Evolutionary conservation across 495 filamentous ascomycete genomes (phyloP).

Genomic region (Aspergillus olivimuriae): DNA sequence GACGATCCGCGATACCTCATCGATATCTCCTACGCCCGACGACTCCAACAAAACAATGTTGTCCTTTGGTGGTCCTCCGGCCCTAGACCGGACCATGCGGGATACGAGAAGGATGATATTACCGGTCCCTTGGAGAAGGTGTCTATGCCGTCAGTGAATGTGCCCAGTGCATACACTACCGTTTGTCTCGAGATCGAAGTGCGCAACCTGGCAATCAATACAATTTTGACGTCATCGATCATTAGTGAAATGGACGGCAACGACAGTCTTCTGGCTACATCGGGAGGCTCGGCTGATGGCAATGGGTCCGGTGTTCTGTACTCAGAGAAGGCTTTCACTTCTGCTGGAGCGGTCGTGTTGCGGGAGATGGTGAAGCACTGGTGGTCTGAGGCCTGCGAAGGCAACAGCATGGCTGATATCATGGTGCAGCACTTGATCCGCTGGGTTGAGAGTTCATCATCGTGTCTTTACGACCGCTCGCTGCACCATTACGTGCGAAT

Average conservation of each 20-base stretch:
- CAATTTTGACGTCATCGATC: conserved; percentile 92
- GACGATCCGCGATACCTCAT: conserved; percentile 94
- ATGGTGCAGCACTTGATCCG: conserved; percentile 97
- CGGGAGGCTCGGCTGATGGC: conserved; percentile 54
- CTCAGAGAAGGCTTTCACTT: conserved; percentile 88
- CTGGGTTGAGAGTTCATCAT: conserved; percentile 88
- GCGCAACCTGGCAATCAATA: conserved; percentile 94
- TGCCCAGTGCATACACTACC: conserved; percentile 85
- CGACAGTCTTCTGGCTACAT: conserved; percentile 56
- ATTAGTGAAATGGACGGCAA: conserved; percentile 94
- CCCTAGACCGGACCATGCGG: conserved; percentile 87
- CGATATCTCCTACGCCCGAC: conserved; percentile 88
- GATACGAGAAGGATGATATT: conserved; percentile 91
- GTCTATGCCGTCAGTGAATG: conserved; percentile 89
- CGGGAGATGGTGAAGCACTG: conserved; percentile 98
- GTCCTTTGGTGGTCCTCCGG: conserved; percentile 96
- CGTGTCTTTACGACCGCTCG: conserved; percentile 93
- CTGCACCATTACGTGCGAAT: conserved; percentile 97
- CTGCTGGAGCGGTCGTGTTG: conserved; percentile 80
- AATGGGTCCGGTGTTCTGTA: conserved; percentile 63
- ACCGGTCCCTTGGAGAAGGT: conserved; percentile 78
- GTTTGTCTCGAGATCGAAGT: conserved; percentile 96
- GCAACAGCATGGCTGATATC: conserved; percentile 89
- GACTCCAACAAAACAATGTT: conserved; percentile 85
- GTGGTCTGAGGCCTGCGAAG: conserved; percentile 92